Base-by-base conservation (phyloP, 164 flowering plant species). In the Vitis rotundifolia region DNA sequence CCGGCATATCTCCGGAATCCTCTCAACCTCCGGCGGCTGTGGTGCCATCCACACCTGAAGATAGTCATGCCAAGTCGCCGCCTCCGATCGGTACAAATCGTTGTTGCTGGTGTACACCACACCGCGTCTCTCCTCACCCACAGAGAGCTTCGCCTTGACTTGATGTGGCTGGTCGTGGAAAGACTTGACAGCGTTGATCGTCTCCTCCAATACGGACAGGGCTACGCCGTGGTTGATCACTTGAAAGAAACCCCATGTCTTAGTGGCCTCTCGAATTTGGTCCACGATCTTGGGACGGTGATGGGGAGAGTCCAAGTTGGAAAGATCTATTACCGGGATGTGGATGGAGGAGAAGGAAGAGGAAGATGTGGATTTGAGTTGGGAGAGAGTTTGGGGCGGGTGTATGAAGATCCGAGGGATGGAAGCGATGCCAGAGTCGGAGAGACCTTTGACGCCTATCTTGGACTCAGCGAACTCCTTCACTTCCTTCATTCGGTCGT, bases 31-130 rank as follows among this genome's bases (percentile, higher is more conserved):
- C 44, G 37, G 68, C 55, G 61, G 73, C 7, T 60, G 26, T 10
- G 76, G 76, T 18, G 50, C 69, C 75, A 76, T 52, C 13, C 11
- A 19, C 22, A 51, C 54, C 26, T 31, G 26, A 7, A 76, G 9
- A 1, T 79, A 16, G 49, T 79, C 82, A 67, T 79, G 70, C 82
- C 80, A 77, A 53, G 61, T 73, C 11, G 77, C 77, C 3, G 52
- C 28, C n/a, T 9, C 49, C 1, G 68, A 54, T 1, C 26, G 1
- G 44, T 49, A 77, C 55, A 77, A 52, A 66, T 77, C 80, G 53
- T 69, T 61, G 57, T 77, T 77, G 18, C 52, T 15, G 22, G 9
- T 7, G 51, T 14, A 67, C 65, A 2, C 48, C 29, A 68, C 68
- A 44, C 14, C 37, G 50, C 14, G 44, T 26, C 5, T 26, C 57